Evolutionary conservation across 2,329 filamentous ascomycete genomes (phyloP).

Genomic region (Trichoderma pleuroti): DNA sequence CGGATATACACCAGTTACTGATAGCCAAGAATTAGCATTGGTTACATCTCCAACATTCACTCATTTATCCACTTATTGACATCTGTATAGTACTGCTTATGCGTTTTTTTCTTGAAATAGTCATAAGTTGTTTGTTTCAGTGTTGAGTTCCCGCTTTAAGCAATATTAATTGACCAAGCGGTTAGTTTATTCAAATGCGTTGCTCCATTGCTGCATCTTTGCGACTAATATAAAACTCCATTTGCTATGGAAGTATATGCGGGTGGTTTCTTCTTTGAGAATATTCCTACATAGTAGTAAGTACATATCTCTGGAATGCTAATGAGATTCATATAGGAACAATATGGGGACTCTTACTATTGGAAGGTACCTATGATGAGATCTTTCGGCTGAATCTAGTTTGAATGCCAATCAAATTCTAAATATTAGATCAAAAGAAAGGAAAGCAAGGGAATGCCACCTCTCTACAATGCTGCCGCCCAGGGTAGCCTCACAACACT

Average conservation of each 20-base stretch:
- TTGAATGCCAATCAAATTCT: background rate
- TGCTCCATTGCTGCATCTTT: background rate
- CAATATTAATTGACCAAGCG: no score
- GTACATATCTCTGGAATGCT: background rate
- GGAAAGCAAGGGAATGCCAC: background rate
- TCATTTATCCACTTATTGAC: no score
- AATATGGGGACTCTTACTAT: background rate
- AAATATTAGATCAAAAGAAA: background rate
- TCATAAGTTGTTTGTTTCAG: no score
- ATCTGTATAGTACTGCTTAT: no score
- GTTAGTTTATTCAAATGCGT: background rate
- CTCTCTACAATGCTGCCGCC: no score
- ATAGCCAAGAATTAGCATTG: background rate
- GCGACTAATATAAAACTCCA: background rate
- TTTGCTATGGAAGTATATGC: accelerated
- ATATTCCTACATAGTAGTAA: no score
- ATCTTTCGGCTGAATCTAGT: no score
- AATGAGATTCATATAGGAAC: background rate
- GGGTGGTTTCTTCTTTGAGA: background rate
- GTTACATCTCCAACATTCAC: background rate
- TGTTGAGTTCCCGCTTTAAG: background rate
- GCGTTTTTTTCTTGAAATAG: accelerated
- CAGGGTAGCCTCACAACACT: background rate
- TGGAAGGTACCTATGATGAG: no score
- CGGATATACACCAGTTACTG: background rate